Percentiles rank a stretch among this genome's conserved stretches.
Evolutionary conservation across 352 stramenopile genomes (phyloP).

Genomic region (Elongisporangium senticosum): DNA sequence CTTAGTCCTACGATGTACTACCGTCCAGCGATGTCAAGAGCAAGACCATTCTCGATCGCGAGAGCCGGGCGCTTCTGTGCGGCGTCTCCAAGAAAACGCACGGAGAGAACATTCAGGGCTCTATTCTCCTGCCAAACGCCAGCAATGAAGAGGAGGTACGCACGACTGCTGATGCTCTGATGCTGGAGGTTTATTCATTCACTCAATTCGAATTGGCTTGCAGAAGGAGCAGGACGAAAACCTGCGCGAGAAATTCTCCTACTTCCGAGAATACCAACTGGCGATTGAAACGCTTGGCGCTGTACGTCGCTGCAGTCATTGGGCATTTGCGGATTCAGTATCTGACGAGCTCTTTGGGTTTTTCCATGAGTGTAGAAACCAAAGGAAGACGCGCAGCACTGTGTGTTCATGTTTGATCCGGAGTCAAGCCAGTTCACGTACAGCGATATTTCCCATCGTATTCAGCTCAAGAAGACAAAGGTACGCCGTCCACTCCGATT

Average conservation of each 20-base stretch:
- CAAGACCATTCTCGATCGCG: slow-evolving; percentile 61
- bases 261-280: slow-evolving; percentile 78
- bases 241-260: slow-evolving; percentile 68
- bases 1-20: slow-evolving; percentile 80
- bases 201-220: slow-evolving; percentile 8
- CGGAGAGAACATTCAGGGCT: slow-evolving; percentile 65
- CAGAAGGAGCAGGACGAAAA: slow-evolving; percentile 42
- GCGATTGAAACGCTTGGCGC: slow-evolving; percentile 60
- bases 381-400: slow-evolving; percentile 55
- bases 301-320: slow-evolving; percentile 28
- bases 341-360: slow-evolving; percentile 1
- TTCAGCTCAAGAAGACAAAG: slow-evolving; percentile 82
- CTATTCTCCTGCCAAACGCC: slow-evolving; percentile 62
- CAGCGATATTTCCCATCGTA: slow-evolving; percentile 63
- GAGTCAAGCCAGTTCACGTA: slow-evolving; percentile 78
- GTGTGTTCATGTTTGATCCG: slow-evolving; percentile 74
- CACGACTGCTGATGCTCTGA: not conserved
- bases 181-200: not conserved
- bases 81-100: slow-evolving; percentile 67
- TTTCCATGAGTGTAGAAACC: slow-evolving; percentile 2
- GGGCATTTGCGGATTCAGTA: not conserved
- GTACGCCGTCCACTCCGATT: slow-evolving; percentile 13
- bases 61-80: slow-evolving; percentile 66
- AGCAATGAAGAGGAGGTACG: slow-evolving; percentile 48
- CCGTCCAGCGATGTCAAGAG: slow-evolving; percentile 75